These are phyloP conservation scores for Septoria petroselini DNA, from an alignment of 2,329 filamentous ascomycete species.

Conservation along the genomic window DNA sequence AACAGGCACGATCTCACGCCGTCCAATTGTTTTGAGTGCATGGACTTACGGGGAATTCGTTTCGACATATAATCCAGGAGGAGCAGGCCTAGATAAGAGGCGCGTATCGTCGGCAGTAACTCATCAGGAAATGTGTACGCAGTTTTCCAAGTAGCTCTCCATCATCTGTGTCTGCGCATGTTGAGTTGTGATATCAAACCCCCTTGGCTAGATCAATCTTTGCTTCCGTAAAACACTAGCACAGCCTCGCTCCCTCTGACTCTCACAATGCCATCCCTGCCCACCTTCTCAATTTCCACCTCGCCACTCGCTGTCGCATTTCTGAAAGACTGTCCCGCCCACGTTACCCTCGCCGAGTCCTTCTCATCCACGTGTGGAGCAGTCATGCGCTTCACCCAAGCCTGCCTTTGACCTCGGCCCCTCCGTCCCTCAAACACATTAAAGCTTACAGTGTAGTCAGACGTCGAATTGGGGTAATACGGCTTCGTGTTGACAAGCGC, in stretches of 20 bases:
- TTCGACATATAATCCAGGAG: too few species aligned
- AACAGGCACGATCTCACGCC: too few species aligned
- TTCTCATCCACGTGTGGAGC: constrained; percentile 31
- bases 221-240: constrained; percentile 30
- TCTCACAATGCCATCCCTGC: constrained; percentile 21
- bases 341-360: constrained; percentile 29
- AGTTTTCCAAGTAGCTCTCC: too few species aligned
- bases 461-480: constrained; percentile 33
- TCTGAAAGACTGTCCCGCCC: constrained; percentile 33
- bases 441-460: constrained; percentile 26
- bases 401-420: constrained; percentile 4
- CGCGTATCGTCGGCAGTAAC: too few species aligned
- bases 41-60: too few species aligned
- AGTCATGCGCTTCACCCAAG: constrained; percentile 32
- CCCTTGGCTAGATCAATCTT: too few species aligned
- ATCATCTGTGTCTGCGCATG: too few species aligned
- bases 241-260: constrained; percentile 35
- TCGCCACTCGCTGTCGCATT: constrained; percentile 25
- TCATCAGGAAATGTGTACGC: too few species aligned
- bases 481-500: constrained; percentile 33
- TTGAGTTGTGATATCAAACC: too few species aligned
- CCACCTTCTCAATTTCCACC: constrained; percentile 24
- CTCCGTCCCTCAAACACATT: constrained; percentile 18
- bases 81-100: too few species aligned
- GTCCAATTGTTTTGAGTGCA: too few species aligned